Percentiles rank a stretch among this genome's conserved stretches.
Conservation (phyloP, 768 basidiomycete species). For the Tulasnella sp. region DNA sequence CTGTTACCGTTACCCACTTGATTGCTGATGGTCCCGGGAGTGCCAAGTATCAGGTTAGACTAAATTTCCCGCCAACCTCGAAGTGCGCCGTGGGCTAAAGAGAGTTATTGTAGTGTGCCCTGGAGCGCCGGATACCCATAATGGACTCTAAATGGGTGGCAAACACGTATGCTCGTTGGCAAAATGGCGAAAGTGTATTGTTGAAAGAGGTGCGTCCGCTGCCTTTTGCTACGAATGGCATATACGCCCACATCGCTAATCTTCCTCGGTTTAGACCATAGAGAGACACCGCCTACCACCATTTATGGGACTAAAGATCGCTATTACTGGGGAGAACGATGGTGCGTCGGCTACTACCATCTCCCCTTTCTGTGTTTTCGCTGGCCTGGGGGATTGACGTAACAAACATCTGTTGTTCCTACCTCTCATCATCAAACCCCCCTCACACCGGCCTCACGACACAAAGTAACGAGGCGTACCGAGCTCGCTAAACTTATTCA, state of each 20-base stretch:
- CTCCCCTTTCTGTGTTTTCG: neutral
- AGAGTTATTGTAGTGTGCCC: slow-evolving; percentile 57
- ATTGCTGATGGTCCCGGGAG: slow-evolving; percentile 77
- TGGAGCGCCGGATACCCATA: slow-evolving; percentile 76
- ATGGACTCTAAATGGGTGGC: slow-evolving; percentile 72
- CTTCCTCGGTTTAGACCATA: slow-evolving; percentile 47
- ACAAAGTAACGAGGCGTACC: slow-evolving; percentile 48
- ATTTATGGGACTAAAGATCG: slow-evolving; percentile 66
- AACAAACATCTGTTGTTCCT: neutral
- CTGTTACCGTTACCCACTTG: slow-evolving; percentile 82
- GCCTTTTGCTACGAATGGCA: neutral
- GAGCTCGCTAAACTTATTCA: slow-evolving; percentile 61
- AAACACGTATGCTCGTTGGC: slow-evolving; percentile 68
- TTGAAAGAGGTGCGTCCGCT: slow-evolving; percentile 49
- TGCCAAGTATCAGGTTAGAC: slow-evolving; percentile 71
- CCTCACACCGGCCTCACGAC: neutral
- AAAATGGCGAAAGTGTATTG: slow-evolving; percentile 74
- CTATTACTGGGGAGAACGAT: slow-evolving; percentile 64
- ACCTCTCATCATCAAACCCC: neutral
- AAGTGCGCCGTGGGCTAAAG: slow-evolving; percentile 3
- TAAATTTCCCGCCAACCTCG: neutral
- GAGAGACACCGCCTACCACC: slow-evolving; percentile 60
- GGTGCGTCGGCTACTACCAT: slow-evolving; percentile 31
- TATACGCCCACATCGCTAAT: neutral
- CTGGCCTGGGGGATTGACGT: neutral